Evolutionary conservation across 2,329 filamentous ascomycete genomes (phyloP).

Genomic region (Coniochaeta prunicola): DNA sequence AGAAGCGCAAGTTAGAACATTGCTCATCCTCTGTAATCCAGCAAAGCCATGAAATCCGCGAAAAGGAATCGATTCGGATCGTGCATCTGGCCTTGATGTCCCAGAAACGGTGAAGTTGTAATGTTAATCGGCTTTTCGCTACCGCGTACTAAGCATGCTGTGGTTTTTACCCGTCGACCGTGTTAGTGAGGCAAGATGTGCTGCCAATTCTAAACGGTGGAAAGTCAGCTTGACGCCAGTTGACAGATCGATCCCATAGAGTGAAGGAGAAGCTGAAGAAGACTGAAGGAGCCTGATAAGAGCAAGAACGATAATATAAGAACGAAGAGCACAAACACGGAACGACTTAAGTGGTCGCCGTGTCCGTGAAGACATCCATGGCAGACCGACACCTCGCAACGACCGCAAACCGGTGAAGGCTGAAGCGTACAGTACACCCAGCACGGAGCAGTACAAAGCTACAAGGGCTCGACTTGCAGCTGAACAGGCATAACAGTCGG

Average conservation of each 20-base stretch:
- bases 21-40: neutral
- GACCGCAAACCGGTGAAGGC: neutral
- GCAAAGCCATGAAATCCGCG: neutral
- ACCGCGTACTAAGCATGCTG: neutral
- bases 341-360: neutral
- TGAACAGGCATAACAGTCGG: neutral
- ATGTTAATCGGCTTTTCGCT: neutral
- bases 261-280: neutral
- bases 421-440: conserved; percentile 9
- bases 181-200: neutral
- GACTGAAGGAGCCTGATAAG: neutral
- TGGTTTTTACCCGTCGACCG: neutral
- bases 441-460: conserved; percentile 4
- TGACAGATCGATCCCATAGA: neutral
- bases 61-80: neutral
- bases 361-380: neutral
- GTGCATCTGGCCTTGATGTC: neutral
- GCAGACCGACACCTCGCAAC: neutral
- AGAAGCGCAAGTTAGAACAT: conserved; percentile 10
- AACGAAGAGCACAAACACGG: neutral
- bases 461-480: conserved; percentile 1
- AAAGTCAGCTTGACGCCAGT: neutral
- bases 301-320: neutral
- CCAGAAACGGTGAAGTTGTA: neutral
- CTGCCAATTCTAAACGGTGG: neutral